These are phyloP conservation scores for Hydnomerulius pinastri DNA, from an alignment of 768 basidiomycete genomes.

Conservation along the genomic window DNA sequence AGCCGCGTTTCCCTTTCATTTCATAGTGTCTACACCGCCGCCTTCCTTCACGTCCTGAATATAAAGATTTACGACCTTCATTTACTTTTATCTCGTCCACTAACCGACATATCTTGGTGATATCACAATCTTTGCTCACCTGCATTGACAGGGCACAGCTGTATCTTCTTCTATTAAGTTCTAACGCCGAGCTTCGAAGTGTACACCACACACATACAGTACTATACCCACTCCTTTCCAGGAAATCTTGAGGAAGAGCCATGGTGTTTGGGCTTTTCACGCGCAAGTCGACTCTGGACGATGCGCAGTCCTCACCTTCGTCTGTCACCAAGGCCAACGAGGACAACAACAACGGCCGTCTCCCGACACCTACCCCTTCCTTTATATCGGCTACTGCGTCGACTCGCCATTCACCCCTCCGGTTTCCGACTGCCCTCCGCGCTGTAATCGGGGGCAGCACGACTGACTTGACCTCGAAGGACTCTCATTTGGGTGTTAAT, in stretches of 20 bases:
- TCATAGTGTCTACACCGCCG: background rate
- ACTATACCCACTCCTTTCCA: background rate
- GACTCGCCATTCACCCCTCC: conserved; percentile 25
- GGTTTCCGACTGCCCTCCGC: conserved; percentile 15
- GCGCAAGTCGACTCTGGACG: conserved; percentile 30
- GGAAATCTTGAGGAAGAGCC: background rate
- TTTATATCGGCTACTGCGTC: conserved; percentile 37
- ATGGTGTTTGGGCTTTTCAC: conserved; percentile 47
- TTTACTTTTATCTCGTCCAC: background rate
- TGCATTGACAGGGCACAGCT: background rate
- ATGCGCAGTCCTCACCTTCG: conserved; percentile 7
- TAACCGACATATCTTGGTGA: background rate
- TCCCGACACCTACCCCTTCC: conserved; percentile 58
- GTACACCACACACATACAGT: background rate
- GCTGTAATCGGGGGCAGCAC: conserved; percentile 20
- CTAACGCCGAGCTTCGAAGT: too few relatives aligned
- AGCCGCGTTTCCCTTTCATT: conserved; percentile 9
- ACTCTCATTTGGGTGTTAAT: conserved; percentile 12
- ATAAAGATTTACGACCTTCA: conserved; percentile 7
- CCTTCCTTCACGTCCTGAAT: background rate
- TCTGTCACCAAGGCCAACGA: conserved; percentile 1
- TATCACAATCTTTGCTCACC: conserved; percentile 11
- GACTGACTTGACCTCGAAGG: conserved; percentile 21
- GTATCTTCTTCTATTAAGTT: too few relatives aligned
- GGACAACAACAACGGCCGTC: conserved; percentile 30